Base-by-base conservation (phyloP, 768 basidiomycete species). In the Pleurotus ostreatus region DNA sequence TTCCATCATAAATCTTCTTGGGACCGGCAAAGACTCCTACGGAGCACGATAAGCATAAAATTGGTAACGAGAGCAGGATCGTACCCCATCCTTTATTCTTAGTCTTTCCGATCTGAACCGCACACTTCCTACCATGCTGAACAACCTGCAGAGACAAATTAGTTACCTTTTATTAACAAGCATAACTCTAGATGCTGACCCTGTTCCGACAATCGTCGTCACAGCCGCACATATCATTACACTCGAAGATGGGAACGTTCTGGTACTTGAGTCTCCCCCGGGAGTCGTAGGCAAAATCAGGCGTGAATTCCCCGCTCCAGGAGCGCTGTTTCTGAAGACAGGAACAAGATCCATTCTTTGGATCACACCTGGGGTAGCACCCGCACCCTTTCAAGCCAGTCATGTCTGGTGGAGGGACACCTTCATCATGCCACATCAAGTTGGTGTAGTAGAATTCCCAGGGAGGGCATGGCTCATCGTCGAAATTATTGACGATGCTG, bases 371-470 rank as follows among this genome's bases (percentile, higher is more conserved):
- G 0, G 92, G 92, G 13, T 80, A 69, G 64, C 94, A 97, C 55
- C 76, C 79, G 61, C 94, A 97, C 2, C 92, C 82, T 23, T 76
- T 63, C 45, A 93, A 69, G 22, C 74, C 74, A 34, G 72, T 69
- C 16, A 80, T 63, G 59, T 89, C 84, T 1, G 91, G 87, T 9
- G 77, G 78, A 0, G 86, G 84, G 2, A 94, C 87, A 4, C 75
- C 82, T 11, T 84, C 77, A 1, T 80, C 82, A 57, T 85, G 84
- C 78, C 89, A 88, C 76, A 94, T 83, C 52, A 81, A 71, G 67
- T 96, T 94, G 9, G 89, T 85, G 66, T 96, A 96, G 58, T 86
- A 76, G 63, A 94, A 97, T 63, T 96, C 93, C 82, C 89, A 92
- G 22, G 80, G 81, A 0, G 94, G 93, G 18, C 85, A 81, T 8